phyloP scores from a whole-genome alignment of 225 moss, liverwort and hornwort genomes.

The Asterella californica region DNA sequence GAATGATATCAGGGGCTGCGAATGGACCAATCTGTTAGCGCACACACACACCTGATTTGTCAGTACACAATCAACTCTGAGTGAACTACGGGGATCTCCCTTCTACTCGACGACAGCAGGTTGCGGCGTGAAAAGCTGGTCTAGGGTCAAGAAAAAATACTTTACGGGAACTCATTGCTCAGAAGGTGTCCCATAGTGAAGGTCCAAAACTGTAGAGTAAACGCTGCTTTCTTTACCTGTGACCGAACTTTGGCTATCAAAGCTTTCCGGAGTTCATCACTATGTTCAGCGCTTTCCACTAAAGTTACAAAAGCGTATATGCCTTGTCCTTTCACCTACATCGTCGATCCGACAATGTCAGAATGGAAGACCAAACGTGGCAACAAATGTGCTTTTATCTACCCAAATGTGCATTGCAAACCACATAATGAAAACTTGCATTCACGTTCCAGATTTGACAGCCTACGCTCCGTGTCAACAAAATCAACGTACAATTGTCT shows the following conservation, averaged over 20 bases:
- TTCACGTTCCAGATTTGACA: background rate
- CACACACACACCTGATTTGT: background rate
- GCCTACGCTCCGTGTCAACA: background rate
- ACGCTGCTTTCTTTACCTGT: conserved; percentile 41
- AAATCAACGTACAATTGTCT: background rate
- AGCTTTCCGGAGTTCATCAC: conserved; percentile 58
- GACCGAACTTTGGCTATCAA: conserved; percentile 61
- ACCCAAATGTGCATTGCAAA: background rate
- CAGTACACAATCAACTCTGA: background rate
- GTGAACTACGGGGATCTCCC: background rate
- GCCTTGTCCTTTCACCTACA: conserved; percentile 91
- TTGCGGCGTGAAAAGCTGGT: background rate
- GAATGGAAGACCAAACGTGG: background rate
- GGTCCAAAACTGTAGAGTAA: background rate
- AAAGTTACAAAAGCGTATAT: conserved; percentile 94
- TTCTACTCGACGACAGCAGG: background rate
- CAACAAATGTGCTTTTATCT: background rate
- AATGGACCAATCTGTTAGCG: conserved; percentile 78
- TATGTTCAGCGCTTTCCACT: conserved; percentile 71
- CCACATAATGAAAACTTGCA: background rate
- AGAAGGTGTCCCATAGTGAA: background rate
- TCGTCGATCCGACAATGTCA: conserved; percentile 3
- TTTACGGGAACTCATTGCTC: background rate
- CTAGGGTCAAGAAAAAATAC: background rate
- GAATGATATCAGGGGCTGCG: conserved; percentile 80